A percentile compares a stretch with the other conserved stretches of the same genome.
Conservation (phyloP, 768 basidiomycete species). For the Flagelloscypha sp. region DNA sequence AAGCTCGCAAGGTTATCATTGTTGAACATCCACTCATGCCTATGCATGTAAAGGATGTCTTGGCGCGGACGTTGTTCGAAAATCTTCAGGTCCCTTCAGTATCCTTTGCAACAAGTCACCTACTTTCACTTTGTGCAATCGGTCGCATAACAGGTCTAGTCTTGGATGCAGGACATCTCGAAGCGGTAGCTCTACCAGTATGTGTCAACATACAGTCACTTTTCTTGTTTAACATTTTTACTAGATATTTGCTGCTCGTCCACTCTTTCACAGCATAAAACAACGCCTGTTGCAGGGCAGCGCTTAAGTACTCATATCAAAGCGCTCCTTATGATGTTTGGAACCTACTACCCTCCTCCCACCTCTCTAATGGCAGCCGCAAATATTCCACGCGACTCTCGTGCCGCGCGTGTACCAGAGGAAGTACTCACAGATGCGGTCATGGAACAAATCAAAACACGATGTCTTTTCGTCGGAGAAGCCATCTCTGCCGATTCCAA, state of each 20-base stretch:
- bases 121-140: slow-evolving; percentile 76
- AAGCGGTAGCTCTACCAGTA: slow-evolving; percentile 84
- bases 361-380: slow-evolving; percentile 56
- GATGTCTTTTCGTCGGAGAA: slow-evolving; percentile 81
- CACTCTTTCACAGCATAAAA: slow-evolving; percentile 73
- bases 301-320: slow-evolving; percentile 75
- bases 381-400: slow-evolving; percentile 54
- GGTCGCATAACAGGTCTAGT: slow-evolving; percentile 92
- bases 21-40: slow-evolving; percentile 87
- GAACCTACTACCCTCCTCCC: slow-evolving; percentile 77
- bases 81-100: slow-evolving; percentile 90
- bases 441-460: slow-evolving; percentile 86
- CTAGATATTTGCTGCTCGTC: slow-evolving; percentile 86
- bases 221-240: slow-evolving; percentile 4
- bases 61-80: slow-evolving; percentile 82
- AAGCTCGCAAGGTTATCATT: slow-evolving; percentile 89
- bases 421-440: slow-evolving; percentile 73
- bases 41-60: slow-evolving; percentile 76
- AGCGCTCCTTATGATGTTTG: slow-evolving; percentile 75
- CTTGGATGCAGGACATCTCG: slow-evolving; percentile 86
- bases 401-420: slow-evolving; percentile 61
- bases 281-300: slow-evolving; percentile 83
- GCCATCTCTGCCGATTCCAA: slow-evolving; percentile 20
- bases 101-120: slow-evolving; percentile 84
- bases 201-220: slow-evolving; percentile 17